Conservation (phyloP, 1,284 basidiomycete genomes). For the Cryptococcus depauperatus region DNA sequence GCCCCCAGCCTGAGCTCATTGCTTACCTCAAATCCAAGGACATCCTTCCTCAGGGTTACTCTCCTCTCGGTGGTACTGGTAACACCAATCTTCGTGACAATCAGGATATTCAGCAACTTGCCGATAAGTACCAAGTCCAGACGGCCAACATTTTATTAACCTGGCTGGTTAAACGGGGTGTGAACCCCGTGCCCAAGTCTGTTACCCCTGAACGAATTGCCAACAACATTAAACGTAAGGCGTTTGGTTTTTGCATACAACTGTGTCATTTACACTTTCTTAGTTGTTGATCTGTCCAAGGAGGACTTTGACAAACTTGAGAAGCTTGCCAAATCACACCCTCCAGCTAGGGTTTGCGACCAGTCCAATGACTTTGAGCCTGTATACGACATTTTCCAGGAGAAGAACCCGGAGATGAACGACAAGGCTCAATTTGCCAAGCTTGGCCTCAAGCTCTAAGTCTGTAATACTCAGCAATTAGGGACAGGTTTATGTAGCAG, state of each 20-base stretch:
- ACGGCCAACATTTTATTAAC: constrained; percentile 71
- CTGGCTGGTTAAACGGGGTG: constrained; percentile 71
- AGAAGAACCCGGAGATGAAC: constrained; percentile 49
- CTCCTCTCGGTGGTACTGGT: constrained; percentile 62
- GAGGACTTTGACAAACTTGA: constrained; percentile 38
- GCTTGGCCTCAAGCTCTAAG: constrained; percentile 13
- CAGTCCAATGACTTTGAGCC: constrained; percentile 33
- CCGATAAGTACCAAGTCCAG: constrained; percentile 58
- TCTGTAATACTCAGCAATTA: not conserved
- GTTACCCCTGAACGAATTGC: constrained; percentile 45
- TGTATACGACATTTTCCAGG: constrained; percentile 47
- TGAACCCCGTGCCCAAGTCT: constrained; percentile 48
- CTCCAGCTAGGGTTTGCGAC: constrained; percentile 41
- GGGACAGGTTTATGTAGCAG: not conserved
- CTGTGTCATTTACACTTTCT: not conserved
- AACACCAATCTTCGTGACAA: constrained; percentile 61
- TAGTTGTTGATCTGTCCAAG: constrained; percentile 34
- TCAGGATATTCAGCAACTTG: constrained; percentile 54
- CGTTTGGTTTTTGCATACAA: not conserved
- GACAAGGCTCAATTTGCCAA: constrained; percentile 40
- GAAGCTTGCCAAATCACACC: constrained; percentile 29
- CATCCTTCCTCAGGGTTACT: constrained; percentile 67
- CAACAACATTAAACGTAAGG: constrained; percentile 41
- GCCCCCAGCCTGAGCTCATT: constrained; percentile 72
- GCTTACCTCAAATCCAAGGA: constrained; percentile 54